Percentiles rank a stretch among this genome's conserved stretches.
phyloP scores from a whole-genome alignment of 306 rosid species.

The Glycyrrhiza uralensis region DNA sequence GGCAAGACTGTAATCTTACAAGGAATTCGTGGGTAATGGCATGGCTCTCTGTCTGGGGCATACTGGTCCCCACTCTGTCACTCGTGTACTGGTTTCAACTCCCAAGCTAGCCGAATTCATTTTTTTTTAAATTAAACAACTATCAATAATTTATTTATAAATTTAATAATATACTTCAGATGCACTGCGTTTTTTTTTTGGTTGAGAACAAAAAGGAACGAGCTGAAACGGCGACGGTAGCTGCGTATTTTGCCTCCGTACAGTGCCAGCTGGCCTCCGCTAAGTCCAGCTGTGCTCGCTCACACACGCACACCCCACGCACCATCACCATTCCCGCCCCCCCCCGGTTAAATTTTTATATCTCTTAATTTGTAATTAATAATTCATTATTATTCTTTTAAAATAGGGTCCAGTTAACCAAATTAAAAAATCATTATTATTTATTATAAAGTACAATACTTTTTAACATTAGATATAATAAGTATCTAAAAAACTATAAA shows the following conservation, averaged over 20 bases:
- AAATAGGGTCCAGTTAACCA: neutral
- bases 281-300: constrained; percentile 37
- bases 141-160: neutral
- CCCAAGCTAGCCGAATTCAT: neutral
- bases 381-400: neutral
- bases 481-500: no score
- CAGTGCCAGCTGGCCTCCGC: constrained; percentile 41
- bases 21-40: neutral
- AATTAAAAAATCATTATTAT: no score
- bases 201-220: neutral
- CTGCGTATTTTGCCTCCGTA: constrained; percentile 29
- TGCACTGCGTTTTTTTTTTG: neutral
- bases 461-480: no score
- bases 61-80: constrained; percentile 5
- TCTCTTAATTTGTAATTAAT: no score
- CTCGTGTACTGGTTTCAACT: neutral
- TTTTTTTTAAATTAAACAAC: neutral
- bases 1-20: constrained; percentile 18
- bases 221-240: constrained; percentile 39
- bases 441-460: no score
- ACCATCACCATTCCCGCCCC: no score
- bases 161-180: neutral
- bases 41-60: neutral
- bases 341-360: no score
- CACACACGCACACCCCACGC: neutral